A percentile compares a stretch with the other conserved stretches of the same genome.
phyloP scores from a whole-genome alignment of 2,329 filamentous ascomycete genomes.

The Cordyceps tenuipes region DNA sequence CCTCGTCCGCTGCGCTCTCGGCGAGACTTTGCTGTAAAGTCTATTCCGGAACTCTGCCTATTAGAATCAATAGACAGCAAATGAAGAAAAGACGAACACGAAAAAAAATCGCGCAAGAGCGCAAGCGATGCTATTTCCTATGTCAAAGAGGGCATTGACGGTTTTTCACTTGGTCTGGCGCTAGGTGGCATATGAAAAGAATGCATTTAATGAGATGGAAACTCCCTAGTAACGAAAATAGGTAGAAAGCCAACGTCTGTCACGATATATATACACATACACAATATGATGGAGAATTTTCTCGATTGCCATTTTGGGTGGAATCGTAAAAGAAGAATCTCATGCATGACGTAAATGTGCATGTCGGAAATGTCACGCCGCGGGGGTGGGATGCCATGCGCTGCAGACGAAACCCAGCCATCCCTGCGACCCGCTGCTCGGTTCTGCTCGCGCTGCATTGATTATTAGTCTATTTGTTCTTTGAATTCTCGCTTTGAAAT shows the following conservation, averaged over 20 bases:
- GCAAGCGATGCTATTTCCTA: slow-evolving; percentile 4
- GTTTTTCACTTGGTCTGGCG: slow-evolving; percentile 8
- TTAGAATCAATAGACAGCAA: neutral
- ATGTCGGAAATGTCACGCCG: neutral
- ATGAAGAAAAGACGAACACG: neutral
- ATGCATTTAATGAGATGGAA: slow-evolving; percentile 9
- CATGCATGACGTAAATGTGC: slow-evolving; percentile 1
- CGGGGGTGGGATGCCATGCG: neutral
- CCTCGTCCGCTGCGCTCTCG: slow-evolving; percentile 81
- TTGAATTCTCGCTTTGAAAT: neutral
- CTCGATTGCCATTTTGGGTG: neutral
- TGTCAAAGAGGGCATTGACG: slow-evolving; percentile 4
- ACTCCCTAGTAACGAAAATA: slow-evolving; percentile 10
- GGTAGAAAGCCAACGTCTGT: slow-evolving; percentile 8
- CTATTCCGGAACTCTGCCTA: neutral
- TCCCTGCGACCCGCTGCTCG: neutral
- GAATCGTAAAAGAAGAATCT: neutral
- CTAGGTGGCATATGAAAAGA: slow-evolving; percentile 8
- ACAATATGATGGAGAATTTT: neutral
- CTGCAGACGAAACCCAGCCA: neutral
- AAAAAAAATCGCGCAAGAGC: neutral
- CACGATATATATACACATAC: slow-evolving; percentile 1
- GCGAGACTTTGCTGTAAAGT: slow-evolving; percentile 74
- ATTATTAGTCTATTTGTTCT: neutral
- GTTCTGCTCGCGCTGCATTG: neutral